These are phyloP conservation scores for Ulota crispa DNA, from an alignment of 225 moss, liverwort and hornwort genomes.

Conservation along the genomic window DNA sequence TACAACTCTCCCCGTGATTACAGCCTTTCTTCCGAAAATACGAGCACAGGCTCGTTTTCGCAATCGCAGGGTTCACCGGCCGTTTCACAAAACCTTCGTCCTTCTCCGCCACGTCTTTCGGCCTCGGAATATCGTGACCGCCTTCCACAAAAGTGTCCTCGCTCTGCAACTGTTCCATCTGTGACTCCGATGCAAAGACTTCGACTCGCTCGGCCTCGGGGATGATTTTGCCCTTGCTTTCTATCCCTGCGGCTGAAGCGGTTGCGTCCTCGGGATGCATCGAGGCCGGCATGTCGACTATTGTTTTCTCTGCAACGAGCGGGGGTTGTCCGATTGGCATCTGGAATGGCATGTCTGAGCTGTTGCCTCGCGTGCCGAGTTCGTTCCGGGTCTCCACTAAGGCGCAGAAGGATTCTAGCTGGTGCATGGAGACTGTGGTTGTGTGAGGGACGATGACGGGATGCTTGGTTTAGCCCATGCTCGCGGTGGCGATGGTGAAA, in stretches of 20 bases:
- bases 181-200: neutral
- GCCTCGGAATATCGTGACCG: neutral
- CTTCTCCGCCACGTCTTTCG: neutral
- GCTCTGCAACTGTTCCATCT: neutral
- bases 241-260: neutral
- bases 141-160: neutral
- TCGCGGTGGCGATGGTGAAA: neutral
- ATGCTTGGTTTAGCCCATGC: neutral
- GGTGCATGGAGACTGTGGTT: neutral
- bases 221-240: neutral
- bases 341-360: neutral
- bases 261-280: constrained; percentile 10
- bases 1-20: constrained; percentile 72
- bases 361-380: rapidly evolving
- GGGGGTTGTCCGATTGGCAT: neutral
- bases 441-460: no score
- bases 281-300: constrained; percentile 16
- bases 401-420: neutral
- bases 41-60: constrained; percentile 90
- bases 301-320: neutral
- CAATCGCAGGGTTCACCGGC: constrained; percentile 32
- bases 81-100: constrained; percentile 3
- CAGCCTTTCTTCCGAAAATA: constrained; percentile 93
- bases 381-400: rapidly evolving
- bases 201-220: neutral